A percentile compares a stretch with the other conserved stretches of the same genome.
phyloP scores from a whole-genome alignment of 352 stramenopile genomes.

The Pythium utonaiense region DNA sequence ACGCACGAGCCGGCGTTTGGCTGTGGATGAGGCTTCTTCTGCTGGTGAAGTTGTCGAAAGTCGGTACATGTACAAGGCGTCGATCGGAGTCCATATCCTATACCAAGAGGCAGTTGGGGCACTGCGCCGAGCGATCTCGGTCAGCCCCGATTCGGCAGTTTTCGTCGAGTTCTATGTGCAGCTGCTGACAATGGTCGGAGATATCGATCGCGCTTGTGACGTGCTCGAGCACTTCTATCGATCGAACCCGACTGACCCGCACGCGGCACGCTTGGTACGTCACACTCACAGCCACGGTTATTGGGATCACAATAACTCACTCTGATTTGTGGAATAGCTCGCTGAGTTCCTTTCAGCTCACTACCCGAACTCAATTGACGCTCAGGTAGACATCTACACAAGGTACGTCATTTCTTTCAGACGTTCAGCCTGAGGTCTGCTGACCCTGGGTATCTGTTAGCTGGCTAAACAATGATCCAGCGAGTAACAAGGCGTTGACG shows the following conservation, averaged over 20 bases:
- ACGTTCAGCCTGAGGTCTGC: no score
- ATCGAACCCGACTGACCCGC: slow-evolving; percentile 46
- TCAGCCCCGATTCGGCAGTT: slow-evolving; percentile 49
- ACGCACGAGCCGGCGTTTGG: not conserved
- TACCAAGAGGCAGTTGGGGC: slow-evolving; percentile 62
- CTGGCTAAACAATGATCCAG: slow-evolving; percentile 58
- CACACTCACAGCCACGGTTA: not conserved
- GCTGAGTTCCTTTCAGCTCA: slow-evolving; percentile 21
- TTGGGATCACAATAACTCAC: not conserved
- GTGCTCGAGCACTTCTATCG: slow-evolving; percentile 74
- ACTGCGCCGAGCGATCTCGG: slow-evolving; percentile 53
- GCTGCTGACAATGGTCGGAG: slow-evolving; percentile 55
- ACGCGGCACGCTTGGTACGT: slow-evolving; percentile 68
- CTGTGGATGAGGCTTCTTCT: not conserved
- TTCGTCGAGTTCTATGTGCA: slow-evolving; percentile 77
- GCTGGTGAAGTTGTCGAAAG: slow-evolving; percentile 40
- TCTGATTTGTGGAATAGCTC: slow-evolving; percentile 12
- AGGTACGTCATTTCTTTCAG: slow-evolving; percentile 7
- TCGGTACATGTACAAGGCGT: slow-evolving; percentile 59
- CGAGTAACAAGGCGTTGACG: slow-evolving; percentile 37
- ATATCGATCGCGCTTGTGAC: slow-evolving; percentile 59
- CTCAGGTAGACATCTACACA: slow-evolving; percentile 23
- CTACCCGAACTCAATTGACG: slow-evolving; percentile 23
- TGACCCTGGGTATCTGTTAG: no score
- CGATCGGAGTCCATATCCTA: slow-evolving; percentile 65